phyloP scores from a whole-genome alignment of 306 rosid species.

The Vicia villosa region DNA sequence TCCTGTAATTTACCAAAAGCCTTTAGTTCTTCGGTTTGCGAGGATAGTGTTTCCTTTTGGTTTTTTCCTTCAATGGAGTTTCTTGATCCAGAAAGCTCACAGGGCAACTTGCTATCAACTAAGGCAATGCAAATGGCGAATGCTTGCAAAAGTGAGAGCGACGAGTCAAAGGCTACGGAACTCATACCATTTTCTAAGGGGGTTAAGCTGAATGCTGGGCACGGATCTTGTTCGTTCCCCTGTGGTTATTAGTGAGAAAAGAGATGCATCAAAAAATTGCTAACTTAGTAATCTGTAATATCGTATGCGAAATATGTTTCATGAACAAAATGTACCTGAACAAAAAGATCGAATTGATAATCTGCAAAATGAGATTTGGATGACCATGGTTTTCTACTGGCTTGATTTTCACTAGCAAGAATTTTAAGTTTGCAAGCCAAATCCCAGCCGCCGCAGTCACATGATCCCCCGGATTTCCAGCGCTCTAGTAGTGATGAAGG shows the following conservation, averaged over 20 bases:
- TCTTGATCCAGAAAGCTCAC: slow-evolving; percentile 52
- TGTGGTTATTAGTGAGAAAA: slow-evolving; percentile 45
- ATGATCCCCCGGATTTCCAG: slow-evolving; percentile 89
- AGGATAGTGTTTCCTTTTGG: too few relatives aligned
- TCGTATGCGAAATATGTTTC: slow-evolving; percentile 3
- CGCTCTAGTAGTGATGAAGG: slow-evolving; percentile 93
- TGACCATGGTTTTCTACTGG: slow-evolving; percentile 44
- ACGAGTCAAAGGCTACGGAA: slow-evolving; percentile 71
- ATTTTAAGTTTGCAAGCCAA: slow-evolving; percentile 81
- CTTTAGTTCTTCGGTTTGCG: slow-evolving; percentile 45
- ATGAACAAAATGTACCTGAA: slow-evolving; percentile 58
- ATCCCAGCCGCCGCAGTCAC: slow-evolving; percentile 99
- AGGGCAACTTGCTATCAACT: slow-evolving; percentile 62
- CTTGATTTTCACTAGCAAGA: slow-evolving; percentile 56
- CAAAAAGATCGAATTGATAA: slow-evolving; percentile 63
- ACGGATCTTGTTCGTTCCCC: slow-evolving; percentile 57
- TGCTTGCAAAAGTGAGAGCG: slow-evolving; percentile 80
- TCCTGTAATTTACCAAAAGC: slow-evolving; percentile 41
- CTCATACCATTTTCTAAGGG: slow-evolving; percentile 70
- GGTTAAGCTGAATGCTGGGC: slow-evolving; percentile 55
- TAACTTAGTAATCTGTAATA: slow-evolving; percentile 16
- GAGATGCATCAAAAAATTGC: slow-evolving; percentile 24
- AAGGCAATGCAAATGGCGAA: slow-evolving; percentile 88
- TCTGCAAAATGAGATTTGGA: slow-evolving; percentile 48
- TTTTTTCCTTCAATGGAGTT: too few relatives aligned